Evolutionary conservation across 257 asterid genomes (phyloP).

Genomic region (Penstemon newberryi): DNA sequence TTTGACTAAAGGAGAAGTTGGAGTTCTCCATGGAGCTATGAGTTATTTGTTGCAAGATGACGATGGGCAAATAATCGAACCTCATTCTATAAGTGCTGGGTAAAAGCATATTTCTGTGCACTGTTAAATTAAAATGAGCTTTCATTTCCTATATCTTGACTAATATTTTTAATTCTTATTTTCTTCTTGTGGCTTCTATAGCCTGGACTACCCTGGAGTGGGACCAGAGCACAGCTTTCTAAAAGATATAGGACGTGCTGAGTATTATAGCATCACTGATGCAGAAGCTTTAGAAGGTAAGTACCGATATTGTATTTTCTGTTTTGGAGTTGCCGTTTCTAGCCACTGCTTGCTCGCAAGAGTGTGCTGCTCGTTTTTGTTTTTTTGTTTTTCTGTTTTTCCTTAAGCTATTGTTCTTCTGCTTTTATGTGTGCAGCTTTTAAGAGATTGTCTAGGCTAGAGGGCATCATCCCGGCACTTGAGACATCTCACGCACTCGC

Average conservation of each 20-base stretch:
- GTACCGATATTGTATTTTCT: neutral
- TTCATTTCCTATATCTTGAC: neutral
- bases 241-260: slow-evolving; percentile 88
- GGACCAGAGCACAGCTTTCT: slow-evolving; percentile 98
- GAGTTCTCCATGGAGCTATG: slow-evolving; percentile 96
- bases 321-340: neutral
- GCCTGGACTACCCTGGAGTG: slow-evolving; percentile 93
- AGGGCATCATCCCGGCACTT: slow-evolving; percentile 90
- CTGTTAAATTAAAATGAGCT: slow-evolving; percentile 9
- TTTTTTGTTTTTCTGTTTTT: neutral
- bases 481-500: slow-evolving; percentile 98
- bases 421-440: slow-evolving; percentile 59
- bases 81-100: slow-evolving; percentile 98
- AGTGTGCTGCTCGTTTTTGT: neutral
- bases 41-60: slow-evolving; percentile 94
- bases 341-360: neutral
- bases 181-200: slow-evolving; percentile 24
- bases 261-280: slow-evolving; percentile 76
- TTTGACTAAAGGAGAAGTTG: slow-evolving; percentile 84
- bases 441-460: slow-evolving; percentile 73
- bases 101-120: slow-evolving; percentile 28
- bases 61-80: slow-evolving; percentile 92
- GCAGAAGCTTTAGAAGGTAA: slow-evolving; percentile 94
- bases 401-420: neutral
- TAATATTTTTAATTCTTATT: neutral